Evolutionary conservation across 257 asterid genomes (phyloP), one percentile per base, ranked within the genome.

Genomic region (Primulina tabacum): DNA sequence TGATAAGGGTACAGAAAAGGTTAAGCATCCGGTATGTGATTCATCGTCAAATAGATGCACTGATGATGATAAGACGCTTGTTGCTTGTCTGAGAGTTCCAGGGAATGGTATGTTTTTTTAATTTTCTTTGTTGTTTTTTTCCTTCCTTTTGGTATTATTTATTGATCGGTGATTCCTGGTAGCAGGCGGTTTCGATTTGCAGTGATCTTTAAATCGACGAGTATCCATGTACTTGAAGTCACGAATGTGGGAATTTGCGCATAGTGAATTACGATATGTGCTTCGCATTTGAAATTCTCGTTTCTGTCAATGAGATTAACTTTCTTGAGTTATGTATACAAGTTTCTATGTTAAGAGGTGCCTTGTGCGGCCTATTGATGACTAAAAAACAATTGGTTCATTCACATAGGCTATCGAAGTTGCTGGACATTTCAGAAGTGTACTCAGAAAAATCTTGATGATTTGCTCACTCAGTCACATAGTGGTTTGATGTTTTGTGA

Each of bases 41-140:
- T 79, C 95, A 47, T 82, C 79, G 18, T 86, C 95, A 0, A 85
- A 86, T 75, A 87, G 92, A 40, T 92, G 98, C 80, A 80, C 73
- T 20, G 90, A 84, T 35, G 83, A 85, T 71, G 88, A 81, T 62
- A 85, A 86, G 77, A 73, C 85, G 4, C 67, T 92, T 66, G 88
- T 90, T 77, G 98, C 97, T 71, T 92, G 98, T 69, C 71, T 92
- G 77, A 80, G 89, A 84, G 96, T 92, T 83, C 96, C 92, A 18
- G 98, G 98, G 50, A 82, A 88, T 70, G 98, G 98, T 89, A 86
- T 20, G 73, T n/a, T 7, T 29, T 29, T 65, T 73, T 66, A 62
- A 62, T 71, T 80, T 71, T 58, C 53, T 28, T 50, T 7, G 18
- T 16, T 4, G 26, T 62, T 64, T 71, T 37, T n/a, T 37, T n/a